Base-by-base conservation (phyloP, 768 basidiomycete species). In the Lentinula aciculospora region DNA sequence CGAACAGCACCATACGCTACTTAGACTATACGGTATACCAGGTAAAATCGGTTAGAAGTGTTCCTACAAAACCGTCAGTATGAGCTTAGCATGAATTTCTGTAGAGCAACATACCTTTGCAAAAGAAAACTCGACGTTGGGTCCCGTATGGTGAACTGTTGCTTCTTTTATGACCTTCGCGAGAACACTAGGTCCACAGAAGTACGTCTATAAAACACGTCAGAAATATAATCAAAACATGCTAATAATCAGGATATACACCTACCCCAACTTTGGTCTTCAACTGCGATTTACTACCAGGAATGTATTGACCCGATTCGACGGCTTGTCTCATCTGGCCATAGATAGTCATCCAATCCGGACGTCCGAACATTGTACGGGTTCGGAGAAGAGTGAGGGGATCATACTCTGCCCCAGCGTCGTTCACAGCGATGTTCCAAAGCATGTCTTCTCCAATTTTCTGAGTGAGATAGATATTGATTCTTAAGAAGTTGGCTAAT, bases 381-480 rank as follows among this genome's bases (percentile, higher is more conserved):
- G 91, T 84, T 59, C 89, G 85, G 58, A 97, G 85, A 32, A 93
- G 82, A 2, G 94, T 96, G 58, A 98, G 74, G 29, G 94, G 92
- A 67, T 95, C 93, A 67, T 90, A 92, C 53, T 90, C 86, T 5
- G 89, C 85, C 57, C 88, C 89, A 21, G 84, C 86, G 64, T 92
- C 88, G 65, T 95, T 94, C 61, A 96, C 82, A 17, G 89, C 86
- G 59, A 95, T 90, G 69, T 94, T 94, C 88, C 90, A 92, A 42
- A 94, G 76, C 88, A 91, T 92, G 71, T 92, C 86, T 66, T 92
- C 85, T 59, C 76, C 76, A 63, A 95, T 82, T 77, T 89, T 91
- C 71, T 92, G 86, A 9, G 93, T 95, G 60, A 94, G 77, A 71
- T 94, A 95, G 64, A 94, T 84, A 64, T 90, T 90, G 76, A 98